Percentiles rank a stretch among this genome's conserved stretches.
These are phyloP conservation scores for Schoenoplectus tabernaemontani DNA, from an alignment of 202 grass and related monocot species.

Conservation along the genomic window DNA sequence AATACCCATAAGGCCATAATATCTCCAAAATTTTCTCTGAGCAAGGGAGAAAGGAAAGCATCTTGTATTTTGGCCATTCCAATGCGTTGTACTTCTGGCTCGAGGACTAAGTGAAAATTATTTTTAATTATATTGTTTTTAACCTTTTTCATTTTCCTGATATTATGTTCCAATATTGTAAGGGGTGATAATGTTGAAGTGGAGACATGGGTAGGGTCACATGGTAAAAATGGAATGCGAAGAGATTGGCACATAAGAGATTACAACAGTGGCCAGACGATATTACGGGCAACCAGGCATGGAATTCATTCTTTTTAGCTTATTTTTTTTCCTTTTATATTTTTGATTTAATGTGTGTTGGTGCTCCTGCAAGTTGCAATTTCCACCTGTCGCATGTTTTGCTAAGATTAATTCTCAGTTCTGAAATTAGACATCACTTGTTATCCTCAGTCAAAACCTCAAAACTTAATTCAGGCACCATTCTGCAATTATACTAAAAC, in stretches of 20 bases:
- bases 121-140: conserved; percentile 27
- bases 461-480: not conserved
- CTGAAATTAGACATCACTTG: not conserved
- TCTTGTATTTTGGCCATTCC: not conserved
- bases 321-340: not conserved
- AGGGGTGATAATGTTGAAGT: conserved; percentile 89
- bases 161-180: conserved; percentile 16
- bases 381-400: not conserved
- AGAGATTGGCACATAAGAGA: conserved; percentile 95
- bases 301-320: conserved; percentile 15
- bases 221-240: conserved; percentile 97
- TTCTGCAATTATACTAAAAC: not conserved
- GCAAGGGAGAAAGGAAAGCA: not conserved
- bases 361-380: not conserved
- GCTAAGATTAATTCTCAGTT: not conserved
- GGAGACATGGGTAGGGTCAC: conserved; percentile 72
- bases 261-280: conserved; percentile 53
- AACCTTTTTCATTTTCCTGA: conserved; percentile 24
- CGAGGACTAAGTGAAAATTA: not conserved
- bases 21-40: not conserved
- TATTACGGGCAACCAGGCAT: conserved; percentile 84
- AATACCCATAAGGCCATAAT: not conserved
- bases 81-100: not conserved
- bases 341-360: not conserved
- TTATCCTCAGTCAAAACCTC: not conserved